Percentiles rank a stretch among this genome's conserved stretches.
Evolutionary conservation across 2,329 filamentous ascomycete genomes (phyloP).

Genomic region (Botrytis paeoniae): DNA sequence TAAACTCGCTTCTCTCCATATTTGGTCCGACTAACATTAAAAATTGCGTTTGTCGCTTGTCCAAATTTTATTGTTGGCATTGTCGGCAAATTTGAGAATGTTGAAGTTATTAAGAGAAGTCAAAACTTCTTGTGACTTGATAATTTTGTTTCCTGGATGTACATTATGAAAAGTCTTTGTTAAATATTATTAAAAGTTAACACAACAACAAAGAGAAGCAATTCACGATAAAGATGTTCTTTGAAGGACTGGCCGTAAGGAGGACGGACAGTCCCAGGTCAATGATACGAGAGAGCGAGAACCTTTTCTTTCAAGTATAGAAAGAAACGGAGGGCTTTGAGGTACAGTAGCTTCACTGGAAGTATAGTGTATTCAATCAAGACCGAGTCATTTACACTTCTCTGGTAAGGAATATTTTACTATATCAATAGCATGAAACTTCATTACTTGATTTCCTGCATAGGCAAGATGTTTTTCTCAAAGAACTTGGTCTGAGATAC

Average conservation of each 20-base stretch:
- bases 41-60: background rate
- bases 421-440: background rate
- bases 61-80: background rate
- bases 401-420: too few species aligned
- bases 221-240: background rate
- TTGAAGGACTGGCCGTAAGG: background rate
- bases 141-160: background rate
- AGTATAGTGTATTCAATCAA: background rate
- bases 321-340: background rate
- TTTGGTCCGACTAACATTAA: background rate
- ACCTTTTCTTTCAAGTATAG: background rate
- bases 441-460: background rate
- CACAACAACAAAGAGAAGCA: background rate
- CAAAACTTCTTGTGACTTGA: too few species aligned
- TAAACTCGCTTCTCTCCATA: background rate
- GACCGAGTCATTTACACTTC: background rate
- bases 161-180: background rate
- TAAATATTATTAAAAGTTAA: background rate
- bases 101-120: background rate
- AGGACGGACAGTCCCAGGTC: background rate
- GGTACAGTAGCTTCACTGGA: background rate
- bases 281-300: background rate
- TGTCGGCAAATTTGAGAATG: background rate
- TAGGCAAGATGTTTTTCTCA: background rate
- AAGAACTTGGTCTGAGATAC: background rate